Evolutionary conservation across 2,329 filamentous ascomycete species (phyloP).

Genomic region (Daldinia sp.): DNA sequence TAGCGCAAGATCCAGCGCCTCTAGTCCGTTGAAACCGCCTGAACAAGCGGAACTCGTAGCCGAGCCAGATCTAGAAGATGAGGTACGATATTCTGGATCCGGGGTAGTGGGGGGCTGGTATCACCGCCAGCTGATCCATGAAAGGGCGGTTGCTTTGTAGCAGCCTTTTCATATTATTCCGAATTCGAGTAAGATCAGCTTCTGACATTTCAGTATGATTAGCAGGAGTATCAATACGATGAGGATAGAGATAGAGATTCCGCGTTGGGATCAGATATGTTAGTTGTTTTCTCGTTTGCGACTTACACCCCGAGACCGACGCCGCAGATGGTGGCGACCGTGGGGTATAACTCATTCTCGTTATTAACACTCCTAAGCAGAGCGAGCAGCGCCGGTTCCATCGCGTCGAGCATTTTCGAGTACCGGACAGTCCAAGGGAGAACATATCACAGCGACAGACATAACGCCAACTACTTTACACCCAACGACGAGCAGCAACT

Average conservation of each 20-base stretch:
- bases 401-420: conserved; percentile 44
- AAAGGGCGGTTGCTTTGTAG: neutral
- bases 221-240: conserved; percentile 32
- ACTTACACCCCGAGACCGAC: neutral
- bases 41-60: conserved; percentile 25
- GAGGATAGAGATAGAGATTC: conserved; percentile 39
- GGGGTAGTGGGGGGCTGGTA: neutral
- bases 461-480: conserved; percentile 38
- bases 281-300: conserved; percentile 21
- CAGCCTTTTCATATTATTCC: neutral
- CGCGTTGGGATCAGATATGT: conserved; percentile 43
- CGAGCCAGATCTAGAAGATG: conserved; percentile 22
- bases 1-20: conserved; percentile 10
- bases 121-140: conserved; percentile 10
- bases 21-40: conserved; percentile 14
- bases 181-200: neutral
- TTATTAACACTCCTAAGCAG: conserved; percentile 21
- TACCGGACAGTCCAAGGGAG: conserved; percentile 45
- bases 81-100: conserved; percentile 22
- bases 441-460: conserved; percentile 43
- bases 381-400: conserved; percentile 41
- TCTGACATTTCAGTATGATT: conserved; percentile 16
- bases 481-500: conserved; percentile 42
- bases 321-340: neutral
- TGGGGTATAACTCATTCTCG: neutral